Evolutionary conservation across 768 basidiomycete species (phyloP), one percentile per base, ranked within the genome.

Genomic region (Candolleomyces eurysporus): DNA sequence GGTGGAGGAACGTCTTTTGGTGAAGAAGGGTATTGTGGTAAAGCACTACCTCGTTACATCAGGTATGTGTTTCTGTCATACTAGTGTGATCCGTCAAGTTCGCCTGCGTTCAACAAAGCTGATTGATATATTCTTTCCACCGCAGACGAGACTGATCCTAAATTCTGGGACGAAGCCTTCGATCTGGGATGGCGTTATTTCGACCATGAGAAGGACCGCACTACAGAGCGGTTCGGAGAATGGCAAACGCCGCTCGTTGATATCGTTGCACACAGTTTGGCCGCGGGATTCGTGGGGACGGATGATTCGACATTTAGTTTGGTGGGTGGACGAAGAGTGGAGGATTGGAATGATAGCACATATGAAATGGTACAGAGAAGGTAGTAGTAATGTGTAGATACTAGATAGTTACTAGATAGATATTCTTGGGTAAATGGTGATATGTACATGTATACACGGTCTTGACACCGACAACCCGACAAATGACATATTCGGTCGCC

Each of bases 211-310:
- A 68, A 66, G 46, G 72, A 72, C 58, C 55, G 52, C 8, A 82
- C 79, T 9, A 64, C 65, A 10, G 72, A 77, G 61, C 67, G 49
- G 19, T 68, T 74, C 58, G 79, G 79, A 14, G 74, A 74, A 65
- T 82, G 81, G 79, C 81, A 84, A 66, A 75, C 77, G 7, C 70
- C 81, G 7, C 66, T 88, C 31, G 69, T 88, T 19, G 84, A 87
- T 64, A 78, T 83, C 10, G 81, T 81, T 6, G 75, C 82, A 36
- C 85, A 87, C 62, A 84, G 82, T n/a, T 73, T 75, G 49, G 84
- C 78, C 11, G 66, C 76, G 5, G 87, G 84, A 13, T 82, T 87
- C 64, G 81, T 88, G 13, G 87, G 86, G 11, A 87, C 84, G 3
- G 70, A 77, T 19, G 68, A 73, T 52, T 86, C 84, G 21, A 87